Percentiles rank a stretch among this genome's conserved stretches.
Conservation (phyloP, 2,329 filamentous ascomycete species). For the Beauveria rudraprayagi region DNA sequence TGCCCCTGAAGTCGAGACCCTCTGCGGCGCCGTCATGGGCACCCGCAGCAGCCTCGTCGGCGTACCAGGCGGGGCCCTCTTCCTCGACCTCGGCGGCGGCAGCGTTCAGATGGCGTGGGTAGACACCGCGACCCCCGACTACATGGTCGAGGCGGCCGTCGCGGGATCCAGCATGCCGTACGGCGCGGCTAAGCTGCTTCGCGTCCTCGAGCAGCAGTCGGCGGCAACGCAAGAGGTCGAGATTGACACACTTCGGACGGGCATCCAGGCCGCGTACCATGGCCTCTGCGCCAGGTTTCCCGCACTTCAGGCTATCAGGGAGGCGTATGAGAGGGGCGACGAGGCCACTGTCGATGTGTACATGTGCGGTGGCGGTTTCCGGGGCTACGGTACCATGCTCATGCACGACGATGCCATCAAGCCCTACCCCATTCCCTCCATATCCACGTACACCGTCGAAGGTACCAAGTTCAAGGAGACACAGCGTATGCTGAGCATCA, state of each 20-base stretch:
- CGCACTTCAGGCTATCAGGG: conserved; percentile 33
- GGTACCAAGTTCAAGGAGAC: conserved; percentile 52
- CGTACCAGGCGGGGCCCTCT: conserved; percentile 58
- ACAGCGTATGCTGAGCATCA: conserved; percentile 41
- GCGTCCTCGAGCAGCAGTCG: conserved; percentile 35
- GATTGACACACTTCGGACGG: conserved; percentile 44
- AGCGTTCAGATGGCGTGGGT: conserved; percentile 60
- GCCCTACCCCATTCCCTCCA: conserved; percentile 76
- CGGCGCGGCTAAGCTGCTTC: conserved; percentile 50
- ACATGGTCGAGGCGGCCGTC: conserved; percentile 45
- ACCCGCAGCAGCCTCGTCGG: conserved; percentile 65
- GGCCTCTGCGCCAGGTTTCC: conserved; percentile 42
- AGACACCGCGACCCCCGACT: conserved; percentile 37
- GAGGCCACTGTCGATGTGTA: conserved; percentile 58
- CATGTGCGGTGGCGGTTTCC: conserved; percentile 82
- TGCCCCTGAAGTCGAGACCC: conserved; percentile 71
- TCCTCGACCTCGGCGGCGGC: conserved; percentile 78
- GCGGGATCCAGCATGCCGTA: conserved; percentile 52
- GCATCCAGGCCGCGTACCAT: conserved; percentile 53
- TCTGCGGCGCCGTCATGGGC: conserved; percentile 70
- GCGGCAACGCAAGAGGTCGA: conserved; percentile 36
- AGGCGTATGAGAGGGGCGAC: conserved; percentile 26
- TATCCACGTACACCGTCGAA: conserved; percentile 67
- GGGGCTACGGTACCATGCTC: conserved; percentile 83
- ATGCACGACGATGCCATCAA: conserved; percentile 67